phyloP scores from a whole-genome alignment of 345 rosid species.

The Eucalyptus curtisii region DNA sequence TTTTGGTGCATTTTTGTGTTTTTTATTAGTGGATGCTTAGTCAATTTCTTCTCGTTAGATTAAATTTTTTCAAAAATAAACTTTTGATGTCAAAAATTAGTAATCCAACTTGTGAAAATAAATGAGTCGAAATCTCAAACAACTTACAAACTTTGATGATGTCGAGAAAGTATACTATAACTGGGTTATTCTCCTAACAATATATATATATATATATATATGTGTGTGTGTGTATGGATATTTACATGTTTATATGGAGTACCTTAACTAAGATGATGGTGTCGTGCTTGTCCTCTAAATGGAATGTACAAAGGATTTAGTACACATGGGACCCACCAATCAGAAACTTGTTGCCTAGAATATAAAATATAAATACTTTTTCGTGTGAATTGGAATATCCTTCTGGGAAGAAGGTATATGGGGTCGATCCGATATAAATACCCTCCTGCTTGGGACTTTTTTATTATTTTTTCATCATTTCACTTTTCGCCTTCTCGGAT shows the following conservation, averaged over 20 bases:
- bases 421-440: not conserved
- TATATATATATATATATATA: not conserved
- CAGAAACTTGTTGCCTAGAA: not conserved
- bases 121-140: not conserved
- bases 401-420: not conserved
- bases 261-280: too few relatives aligned
- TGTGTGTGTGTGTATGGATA: too few relatives aligned
- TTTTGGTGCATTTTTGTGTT: not conserved
- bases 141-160: not conserved
- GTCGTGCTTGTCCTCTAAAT: not conserved
- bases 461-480: not conserved
- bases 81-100: not conserved
- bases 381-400: not conserved
- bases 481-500: not conserved
- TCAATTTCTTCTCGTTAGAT: not conserved
- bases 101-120: not conserved
- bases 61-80: not conserved
- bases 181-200: not conserved
- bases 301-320: not conserved
- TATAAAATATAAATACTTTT: not conserved
- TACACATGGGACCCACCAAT: not conserved
- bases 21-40: not conserved
- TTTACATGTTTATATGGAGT: too few relatives aligned
- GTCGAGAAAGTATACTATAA: not conserved
- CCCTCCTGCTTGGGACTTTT: not conserved